Evolutionary conservation across 495 filamentous ascomycete genomes (phyloP), one percentile per base, ranked within the genome.

Genomic region (Penicillium crystallinum): DNA sequence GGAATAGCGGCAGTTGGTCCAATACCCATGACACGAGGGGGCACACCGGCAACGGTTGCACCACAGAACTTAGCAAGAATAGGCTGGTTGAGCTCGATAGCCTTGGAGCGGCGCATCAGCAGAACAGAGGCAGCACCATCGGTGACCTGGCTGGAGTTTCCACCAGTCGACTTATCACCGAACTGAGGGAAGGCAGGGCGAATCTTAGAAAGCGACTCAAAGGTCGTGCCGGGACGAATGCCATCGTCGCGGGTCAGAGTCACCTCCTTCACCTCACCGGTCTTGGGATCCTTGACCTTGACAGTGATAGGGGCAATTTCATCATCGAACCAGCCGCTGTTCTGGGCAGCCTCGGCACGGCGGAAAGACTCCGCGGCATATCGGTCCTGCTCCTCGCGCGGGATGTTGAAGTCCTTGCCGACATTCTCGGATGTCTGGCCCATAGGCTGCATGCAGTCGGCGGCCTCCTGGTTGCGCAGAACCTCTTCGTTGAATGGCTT

Each of bases 401-500:
- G 70, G 61, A 98, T 84, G 52, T 85, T 79, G 65, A 98, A 98
- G 73, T 97, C 92, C 45, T 80, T 82, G 40, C 83, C 89, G n/a
- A 98, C 89, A 58, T 98, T 97, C 76, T 98, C 93, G 10, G 85
- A 90, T 0, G 93, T 98, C 82, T 96, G 93, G 0, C 93, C 93
- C 93, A 98, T 98, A 25, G 90, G 84, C 78, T 92, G 84, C 81
- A 89, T 81, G 77, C 90, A 95, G 70, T 98, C 93, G 30, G 66
- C 62, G 0, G 89, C 82, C 63, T 97, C 91, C 64, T 88, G 88
- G 63, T 79, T 81, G 55, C 80, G 75, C 22, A 90, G 69, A 23
- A 98, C 81, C 46, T 85, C 83, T 39, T 85, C 84, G 65, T 89
- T 83, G 76, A 96, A 95, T 4, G 89, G 84, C 23, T 74, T 70